phyloP scores from a whole-genome alignment of 2,329 filamentous ascomycete genomes.

The Eurotiales sp. region DNA sequence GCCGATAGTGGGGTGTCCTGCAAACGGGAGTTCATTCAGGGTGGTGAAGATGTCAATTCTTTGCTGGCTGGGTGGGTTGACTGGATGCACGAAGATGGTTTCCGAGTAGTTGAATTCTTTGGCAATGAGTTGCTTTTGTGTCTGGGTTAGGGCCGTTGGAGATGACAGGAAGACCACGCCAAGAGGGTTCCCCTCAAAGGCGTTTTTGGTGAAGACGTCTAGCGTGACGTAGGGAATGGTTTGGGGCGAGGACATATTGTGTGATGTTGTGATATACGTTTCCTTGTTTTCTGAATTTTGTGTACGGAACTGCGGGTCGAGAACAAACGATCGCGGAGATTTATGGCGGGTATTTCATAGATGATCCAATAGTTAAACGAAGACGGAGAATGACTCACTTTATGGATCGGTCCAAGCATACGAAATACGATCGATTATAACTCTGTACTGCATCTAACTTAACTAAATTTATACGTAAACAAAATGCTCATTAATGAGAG shows the following conservation, averaged over 20 bases:
- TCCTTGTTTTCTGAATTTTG: neutral
- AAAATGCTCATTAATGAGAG: too few relatives aligned
- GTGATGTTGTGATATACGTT: neutral
- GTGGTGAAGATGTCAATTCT: slow-evolving; percentile 54
- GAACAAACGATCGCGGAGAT: neutral
- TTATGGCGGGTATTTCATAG: neutral
- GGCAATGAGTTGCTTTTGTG: slow-evolving; percentile 52
- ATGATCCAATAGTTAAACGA: neutral
- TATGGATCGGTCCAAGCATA: too few relatives aligned
- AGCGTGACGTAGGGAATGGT: slow-evolving; percentile 24
- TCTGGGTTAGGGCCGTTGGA: slow-evolving; percentile 38
- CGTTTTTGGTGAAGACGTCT: slow-evolving; percentile 42
- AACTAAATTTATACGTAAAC: too few relatives aligned
- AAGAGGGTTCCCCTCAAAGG: slow-evolving; percentile 51
- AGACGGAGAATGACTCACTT: neutral
- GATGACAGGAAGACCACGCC: slow-evolving; percentile 50
- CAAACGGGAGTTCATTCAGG: slow-evolving; percentile 52
- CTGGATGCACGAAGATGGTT: slow-evolving; percentile 51
- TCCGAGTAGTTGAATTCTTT: slow-evolving; percentile 58
- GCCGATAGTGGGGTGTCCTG: slow-evolving; percentile 57
- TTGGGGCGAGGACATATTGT: slow-evolving; percentile 2
- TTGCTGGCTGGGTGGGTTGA: slow-evolving; percentile 18
- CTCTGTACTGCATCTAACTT: too few relatives aligned
- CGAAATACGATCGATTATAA: too few relatives aligned
- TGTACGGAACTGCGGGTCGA: neutral